Percentiles rank a stretch among this genome's conserved stretches.
phyloP scores from a whole-genome alignment of 139 green algal genomes.

The Raphidocelis subcapitata region DNA sequence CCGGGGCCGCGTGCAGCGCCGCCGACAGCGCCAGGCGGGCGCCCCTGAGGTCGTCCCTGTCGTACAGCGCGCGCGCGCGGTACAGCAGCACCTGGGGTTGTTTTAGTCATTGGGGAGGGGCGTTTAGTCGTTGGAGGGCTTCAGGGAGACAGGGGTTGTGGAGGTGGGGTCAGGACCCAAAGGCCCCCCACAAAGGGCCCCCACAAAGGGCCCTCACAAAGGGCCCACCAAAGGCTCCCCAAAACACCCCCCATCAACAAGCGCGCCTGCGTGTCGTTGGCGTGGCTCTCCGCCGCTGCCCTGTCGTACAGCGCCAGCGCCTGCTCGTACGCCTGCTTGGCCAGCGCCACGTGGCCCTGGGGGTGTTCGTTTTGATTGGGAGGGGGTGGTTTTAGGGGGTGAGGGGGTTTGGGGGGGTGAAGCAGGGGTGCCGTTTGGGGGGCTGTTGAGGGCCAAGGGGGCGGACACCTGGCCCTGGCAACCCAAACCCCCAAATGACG shows the following conservation, averaged over 20 bases:
- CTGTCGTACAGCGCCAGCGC: too few species aligned
- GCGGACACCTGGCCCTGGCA: background rate
- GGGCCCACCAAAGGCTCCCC: background rate
- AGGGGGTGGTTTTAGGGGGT: too few species aligned
- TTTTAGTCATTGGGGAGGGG: background rate
- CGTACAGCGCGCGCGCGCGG: conserved; percentile 76
- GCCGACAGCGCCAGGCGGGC: conserved; percentile 63
- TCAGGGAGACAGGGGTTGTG: background rate
- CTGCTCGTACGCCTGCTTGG: too few species aligned
- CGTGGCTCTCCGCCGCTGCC: too few species aligned
- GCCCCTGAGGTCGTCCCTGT: conserved; percentile 56
- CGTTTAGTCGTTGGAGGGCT: too few species aligned
- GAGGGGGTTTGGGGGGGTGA: background rate
- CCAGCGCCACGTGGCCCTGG: too few species aligned
- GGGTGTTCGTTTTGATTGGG: too few species aligned
- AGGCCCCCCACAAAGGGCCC: background rate
- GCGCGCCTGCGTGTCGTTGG: background rate
- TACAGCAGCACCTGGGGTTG: conserved; percentile 54
- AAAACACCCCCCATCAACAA: background rate
- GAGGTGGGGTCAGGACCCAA: background rate
- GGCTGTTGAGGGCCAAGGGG: background rate
- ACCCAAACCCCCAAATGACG: conserved; percentile 2
- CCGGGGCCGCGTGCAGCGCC: conserved; percentile 77
- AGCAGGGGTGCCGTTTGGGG: background rate
- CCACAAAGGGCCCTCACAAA: background rate